A percentile compares a stretch with the other conserved stretches of the same genome.
These are phyloP conservation scores for Ottelia alismoides DNA, from an alignment of 106 monocot genomes.

Conservation along the genomic window DNA sequence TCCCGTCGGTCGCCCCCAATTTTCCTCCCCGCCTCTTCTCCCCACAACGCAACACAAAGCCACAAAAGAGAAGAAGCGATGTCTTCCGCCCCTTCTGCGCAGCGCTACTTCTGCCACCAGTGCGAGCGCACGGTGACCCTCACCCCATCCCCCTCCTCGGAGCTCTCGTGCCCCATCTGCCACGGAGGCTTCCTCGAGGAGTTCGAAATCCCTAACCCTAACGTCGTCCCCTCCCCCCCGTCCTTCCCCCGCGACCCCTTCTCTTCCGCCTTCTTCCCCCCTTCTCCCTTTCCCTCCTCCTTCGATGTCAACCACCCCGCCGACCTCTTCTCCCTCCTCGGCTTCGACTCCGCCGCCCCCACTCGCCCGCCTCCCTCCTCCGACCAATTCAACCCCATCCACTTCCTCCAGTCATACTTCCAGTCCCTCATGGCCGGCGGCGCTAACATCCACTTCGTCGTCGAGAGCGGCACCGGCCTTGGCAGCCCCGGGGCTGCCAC, in stretches of 20 bases:
- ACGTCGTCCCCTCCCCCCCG: constrained; percentile 21
- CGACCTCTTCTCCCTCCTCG: constrained; percentile 9
- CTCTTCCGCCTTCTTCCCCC: constrained; percentile 6
- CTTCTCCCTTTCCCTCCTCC: neutral
- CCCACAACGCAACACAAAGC: no score
- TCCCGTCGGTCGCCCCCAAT: no score
- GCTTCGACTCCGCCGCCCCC: constrained; percentile 15
- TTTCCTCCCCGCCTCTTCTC: no score
- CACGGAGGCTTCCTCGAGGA: constrained; percentile 79
- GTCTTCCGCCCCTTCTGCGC: constrained; percentile 14
- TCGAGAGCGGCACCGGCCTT: constrained; percentile 30
- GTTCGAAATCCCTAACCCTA: constrained; percentile 26
- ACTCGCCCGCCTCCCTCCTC: neutral
- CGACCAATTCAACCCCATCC: constrained; percentile 3
- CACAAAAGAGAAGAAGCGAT: no score
- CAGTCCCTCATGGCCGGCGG: constrained; percentile 30
- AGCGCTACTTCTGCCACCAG: constrained; percentile 79
- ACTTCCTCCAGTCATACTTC: constrained; percentile 4
- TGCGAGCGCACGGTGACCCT: constrained; percentile 49
- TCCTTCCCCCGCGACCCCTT: constrained; percentile 9
- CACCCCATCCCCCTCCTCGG: constrained; percentile 24
- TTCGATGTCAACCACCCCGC: neutral
- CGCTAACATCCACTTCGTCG: constrained; percentile 68
- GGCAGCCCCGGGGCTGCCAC: constrained; percentile 14
- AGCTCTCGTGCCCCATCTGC: constrained; percentile 71